These are phyloP conservation scores for Hypoxylon sp. DNA, from an alignment of 2,329 filamentous ascomycete species.

Conservation along the genomic window DNA sequence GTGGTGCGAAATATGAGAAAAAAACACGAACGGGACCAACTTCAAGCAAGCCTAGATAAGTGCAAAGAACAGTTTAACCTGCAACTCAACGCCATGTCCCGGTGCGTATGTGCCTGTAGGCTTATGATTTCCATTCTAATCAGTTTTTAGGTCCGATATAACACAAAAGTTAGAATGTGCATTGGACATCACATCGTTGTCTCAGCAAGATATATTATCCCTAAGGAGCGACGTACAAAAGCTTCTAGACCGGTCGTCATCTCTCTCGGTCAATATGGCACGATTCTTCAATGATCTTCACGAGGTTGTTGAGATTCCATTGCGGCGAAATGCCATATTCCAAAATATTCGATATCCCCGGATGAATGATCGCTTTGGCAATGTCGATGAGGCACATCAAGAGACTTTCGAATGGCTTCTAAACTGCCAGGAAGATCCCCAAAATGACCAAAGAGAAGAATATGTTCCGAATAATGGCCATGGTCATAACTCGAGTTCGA, in stretches of 20 bases:
- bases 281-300: slow-evolving; percentile 7
- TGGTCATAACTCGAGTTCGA: too few species aligned
- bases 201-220: slow-evolving; percentile 12
- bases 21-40: slow-evolving; percentile 7
- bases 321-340: slow-evolving; percentile 3
- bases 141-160: slow-evolving; percentile 5
- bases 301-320: not conserved
- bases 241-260: slow-evolving; percentile 1
- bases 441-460: not conserved
- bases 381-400: slow-evolving; percentile 15
- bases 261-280: slow-evolving; percentile 1
- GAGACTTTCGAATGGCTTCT: slow-evolving; percentile 29
- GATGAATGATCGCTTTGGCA: slow-evolving; percentile 22
- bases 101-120: slow-evolving; percentile 1
- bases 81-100: slow-evolving; percentile 17
- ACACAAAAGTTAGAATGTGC: slow-evolving; percentile 8
- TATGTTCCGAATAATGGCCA: too few species aligned
- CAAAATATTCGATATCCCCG: slow-evolving; percentile 10
- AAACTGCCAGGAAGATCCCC: not conserved
- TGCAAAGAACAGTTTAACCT: slow-evolving; percentile 18
- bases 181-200: slow-evolving; percentile 2
- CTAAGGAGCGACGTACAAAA: slow-evolving; percentile 13
- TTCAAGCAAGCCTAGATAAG: slow-evolving; percentile 16
- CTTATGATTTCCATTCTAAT: not conserved
- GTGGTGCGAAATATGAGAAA: slow-evolving; percentile 18